A percentile compares a stretch with the other conserved stretches of the same genome.
phyloP scores from a whole-genome alignment of 805 yeast species.

The Priceomyces haplophilus region DNA sequence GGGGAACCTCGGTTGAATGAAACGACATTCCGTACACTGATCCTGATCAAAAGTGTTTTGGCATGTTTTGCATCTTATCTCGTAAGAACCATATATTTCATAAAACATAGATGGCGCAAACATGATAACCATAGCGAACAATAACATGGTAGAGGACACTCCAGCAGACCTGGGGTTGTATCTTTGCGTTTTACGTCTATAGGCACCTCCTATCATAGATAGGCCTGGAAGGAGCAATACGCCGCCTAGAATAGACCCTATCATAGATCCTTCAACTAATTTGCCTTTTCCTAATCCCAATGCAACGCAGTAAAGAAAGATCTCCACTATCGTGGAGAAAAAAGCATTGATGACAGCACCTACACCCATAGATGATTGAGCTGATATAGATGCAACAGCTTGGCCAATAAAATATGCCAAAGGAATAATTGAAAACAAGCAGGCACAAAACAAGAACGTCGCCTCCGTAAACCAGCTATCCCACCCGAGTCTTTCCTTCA shows the following conservation, averaged over 20 bases:
- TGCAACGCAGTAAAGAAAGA: slow-evolving; percentile 89
- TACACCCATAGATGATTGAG: slow-evolving; percentile 97
- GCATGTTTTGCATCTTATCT: slow-evolving; percentile 67
- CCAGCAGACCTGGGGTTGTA: slow-evolving; percentile 97
- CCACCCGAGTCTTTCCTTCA: slow-evolving; percentile 44
- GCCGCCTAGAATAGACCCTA: slow-evolving; percentile 91
- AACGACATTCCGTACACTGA: slow-evolving; percentile 70
- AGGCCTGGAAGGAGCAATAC: slow-evolving; percentile 88
- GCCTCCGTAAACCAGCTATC: slow-evolving; percentile 54
- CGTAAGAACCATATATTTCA: slow-evolving; percentile 86
- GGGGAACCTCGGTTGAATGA: slow-evolving; percentile 71
- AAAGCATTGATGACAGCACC: slow-evolving; percentile 98
- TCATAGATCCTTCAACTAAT: slow-evolving; percentile 92
- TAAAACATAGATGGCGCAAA: slow-evolving; percentile 89
- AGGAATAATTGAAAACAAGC: slow-evolving; percentile 84
- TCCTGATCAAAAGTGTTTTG: slow-evolving; percentile 16
- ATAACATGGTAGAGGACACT: slow-evolving; percentile 91
- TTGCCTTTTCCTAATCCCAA: slow-evolving; percentile 78
- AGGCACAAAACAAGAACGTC: slow-evolving; percentile 64
- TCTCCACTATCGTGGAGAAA: slow-evolving; percentile 93
- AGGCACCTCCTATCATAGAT: slow-evolving; percentile 97
- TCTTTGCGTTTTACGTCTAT: slow-evolving; percentile 86
- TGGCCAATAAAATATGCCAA: slow-evolving; percentile 96
- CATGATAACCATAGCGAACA: slow-evolving; percentile 87
- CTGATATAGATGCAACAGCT: slow-evolving; percentile 98